These are phyloP conservation scores for Saksenaea oblongispora DNA, from an alignment of 371 early-diverging fungal genomes.

Conservation along the genomic window DNA sequence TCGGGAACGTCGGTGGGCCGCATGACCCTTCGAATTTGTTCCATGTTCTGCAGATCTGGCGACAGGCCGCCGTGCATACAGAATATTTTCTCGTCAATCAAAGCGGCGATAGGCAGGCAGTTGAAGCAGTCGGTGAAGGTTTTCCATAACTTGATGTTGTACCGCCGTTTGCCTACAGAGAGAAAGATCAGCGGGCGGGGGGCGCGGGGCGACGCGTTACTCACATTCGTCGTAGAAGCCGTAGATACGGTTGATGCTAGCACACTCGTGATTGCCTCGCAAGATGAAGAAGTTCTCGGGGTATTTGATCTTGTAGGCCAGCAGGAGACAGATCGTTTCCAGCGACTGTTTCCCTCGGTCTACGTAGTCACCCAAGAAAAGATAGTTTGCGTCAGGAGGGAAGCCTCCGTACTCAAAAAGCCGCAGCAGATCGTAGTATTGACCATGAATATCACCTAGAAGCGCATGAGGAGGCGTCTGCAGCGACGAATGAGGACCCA, in stretches of 20 bases:
- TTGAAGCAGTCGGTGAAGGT: constrained; percentile 98
- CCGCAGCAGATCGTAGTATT: constrained; percentile 93
- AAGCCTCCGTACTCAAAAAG: constrained; percentile 94
- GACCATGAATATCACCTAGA: constrained; percentile 76
- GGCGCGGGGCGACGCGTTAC: neutral
- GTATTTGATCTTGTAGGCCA: constrained; percentile 94
- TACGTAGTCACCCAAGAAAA: constrained; percentile 97
- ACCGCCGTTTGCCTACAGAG: constrained; percentile 79
- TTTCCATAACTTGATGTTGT: constrained; percentile 96
- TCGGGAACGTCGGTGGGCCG: constrained; percentile 98
- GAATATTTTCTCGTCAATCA: constrained; percentile 97
- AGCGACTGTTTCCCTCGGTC: constrained; percentile 93
- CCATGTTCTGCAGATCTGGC: constrained; percentile 89
- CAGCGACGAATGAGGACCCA: constrained; percentile 14
- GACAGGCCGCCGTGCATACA: constrained; percentile 99
- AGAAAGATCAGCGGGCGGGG: neutral
- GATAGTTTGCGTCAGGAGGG: constrained; percentile 89
- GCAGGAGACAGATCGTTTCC: constrained; percentile 71
- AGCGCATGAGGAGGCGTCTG: neutral
- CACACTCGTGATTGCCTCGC: constrained; percentile 96
- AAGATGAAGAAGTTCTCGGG: constrained; percentile 97
- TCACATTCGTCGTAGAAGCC: constrained; percentile 99
- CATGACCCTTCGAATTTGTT: constrained; percentile 90
- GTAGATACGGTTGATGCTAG: constrained; percentile 94
- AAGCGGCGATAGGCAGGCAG: constrained; percentile 95